Conservation (phyloP, 2,329 filamentous ascomycete species). For the Alternaria viburni region DNA sequence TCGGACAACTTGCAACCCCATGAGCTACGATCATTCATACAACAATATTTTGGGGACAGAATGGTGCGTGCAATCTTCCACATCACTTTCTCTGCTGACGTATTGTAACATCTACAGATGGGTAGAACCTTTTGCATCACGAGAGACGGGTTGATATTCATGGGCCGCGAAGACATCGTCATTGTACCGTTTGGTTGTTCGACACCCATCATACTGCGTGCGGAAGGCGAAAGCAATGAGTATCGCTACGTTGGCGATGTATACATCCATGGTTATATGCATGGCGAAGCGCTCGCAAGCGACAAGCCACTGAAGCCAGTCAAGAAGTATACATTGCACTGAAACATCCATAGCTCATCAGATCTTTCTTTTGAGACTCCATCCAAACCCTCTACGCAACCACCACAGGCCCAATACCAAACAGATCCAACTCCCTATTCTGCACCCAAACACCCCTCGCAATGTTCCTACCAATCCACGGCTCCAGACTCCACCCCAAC, state of each 20-base stretch:
- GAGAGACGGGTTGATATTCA: background rate
- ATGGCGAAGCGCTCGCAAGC: background rate
- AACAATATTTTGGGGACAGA: background rate
- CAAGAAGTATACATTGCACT: background rate
- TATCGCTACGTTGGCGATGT: background rate
- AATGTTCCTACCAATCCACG: conserved; percentile 10
- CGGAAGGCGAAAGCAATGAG: background rate
- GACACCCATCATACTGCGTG: background rate
- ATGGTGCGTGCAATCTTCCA: background rate
- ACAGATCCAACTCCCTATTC: conserved; percentile 19
- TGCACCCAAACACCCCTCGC: conserved; percentile 31
- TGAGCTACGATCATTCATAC: background rate
- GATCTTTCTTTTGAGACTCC: no score
- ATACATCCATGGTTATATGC: background rate
- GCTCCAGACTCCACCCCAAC: conserved; percentile 19
- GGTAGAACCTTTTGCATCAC: background rate
- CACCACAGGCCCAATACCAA: conserved; percentile 27
- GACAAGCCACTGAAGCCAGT: background rate
- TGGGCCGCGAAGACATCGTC: background rate
- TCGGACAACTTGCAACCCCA: no score
- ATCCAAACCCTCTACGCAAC: background rate
- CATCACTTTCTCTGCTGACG: no score
- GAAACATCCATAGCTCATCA: background rate
- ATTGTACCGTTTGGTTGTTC: background rate
- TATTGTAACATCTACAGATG: background rate